Evolutionary conservation across 2,329 filamentous ascomycete species (phyloP).

Genomic region (Colletotrichum sp.): DNA sequence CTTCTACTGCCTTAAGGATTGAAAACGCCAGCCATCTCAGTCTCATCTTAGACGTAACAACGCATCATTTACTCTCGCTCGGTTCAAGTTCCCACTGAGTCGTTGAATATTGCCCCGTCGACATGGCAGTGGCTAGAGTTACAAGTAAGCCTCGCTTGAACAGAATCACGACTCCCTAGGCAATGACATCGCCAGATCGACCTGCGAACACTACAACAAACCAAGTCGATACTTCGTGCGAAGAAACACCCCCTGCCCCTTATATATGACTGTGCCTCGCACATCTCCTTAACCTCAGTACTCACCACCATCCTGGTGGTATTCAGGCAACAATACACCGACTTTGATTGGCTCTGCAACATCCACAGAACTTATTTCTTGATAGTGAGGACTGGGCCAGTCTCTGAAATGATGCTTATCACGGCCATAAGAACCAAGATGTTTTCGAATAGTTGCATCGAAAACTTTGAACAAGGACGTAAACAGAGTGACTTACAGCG

Average conservation of each 20-base stretch:
- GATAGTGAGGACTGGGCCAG: too few relatives aligned
- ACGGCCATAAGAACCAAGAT: not conserved
- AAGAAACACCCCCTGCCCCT: not conserved
- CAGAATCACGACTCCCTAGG: not conserved
- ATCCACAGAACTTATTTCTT: not conserved
- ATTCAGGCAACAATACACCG: not conserved
- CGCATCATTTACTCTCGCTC: too few relatives aligned
- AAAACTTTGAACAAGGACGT: not conserved
- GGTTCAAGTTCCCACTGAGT: too few relatives aligned
- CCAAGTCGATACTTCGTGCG: too few relatives aligned
- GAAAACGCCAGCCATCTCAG: too few relatives aligned
- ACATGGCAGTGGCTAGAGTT: not conserved
- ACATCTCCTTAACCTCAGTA: rapidly evolving
- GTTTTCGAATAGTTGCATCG: not conserved
- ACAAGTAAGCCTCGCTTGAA: not conserved
- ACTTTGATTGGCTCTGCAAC: not conserved
- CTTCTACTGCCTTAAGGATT: not conserved
- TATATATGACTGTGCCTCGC: rapidly evolving
- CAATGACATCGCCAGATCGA: not conserved
- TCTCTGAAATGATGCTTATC: not conserved
- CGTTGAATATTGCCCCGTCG: not conserved
- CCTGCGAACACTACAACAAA: not conserved
- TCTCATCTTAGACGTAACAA: too few relatives aligned
- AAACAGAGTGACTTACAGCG: not conserved
- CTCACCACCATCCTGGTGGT: rapidly evolving